phyloP scores from a whole-genome alignment of 192 early-diverging fungal genomes.

The Linnemannia zychae region DNA sequence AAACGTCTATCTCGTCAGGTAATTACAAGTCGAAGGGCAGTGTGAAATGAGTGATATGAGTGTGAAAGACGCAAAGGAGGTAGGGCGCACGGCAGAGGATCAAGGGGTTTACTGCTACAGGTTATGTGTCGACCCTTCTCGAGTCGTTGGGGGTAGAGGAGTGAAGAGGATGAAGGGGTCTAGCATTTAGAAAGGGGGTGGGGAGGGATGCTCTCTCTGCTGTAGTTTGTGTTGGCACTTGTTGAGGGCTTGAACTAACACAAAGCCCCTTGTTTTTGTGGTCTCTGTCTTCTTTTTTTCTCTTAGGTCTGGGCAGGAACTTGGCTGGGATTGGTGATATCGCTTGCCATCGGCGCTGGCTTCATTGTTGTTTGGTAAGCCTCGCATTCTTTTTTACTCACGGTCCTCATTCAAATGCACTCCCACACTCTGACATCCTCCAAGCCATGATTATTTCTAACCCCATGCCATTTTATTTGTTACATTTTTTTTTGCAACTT shows the following conservation, averaged over 20 bases:
- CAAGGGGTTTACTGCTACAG: neutral
- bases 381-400: neutral
- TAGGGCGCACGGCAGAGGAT: neutral
- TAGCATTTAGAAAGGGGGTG: neutral
- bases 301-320: slow-evolving; percentile 85
- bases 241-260: neutral
- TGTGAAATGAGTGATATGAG: neutral
- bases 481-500: neutral
- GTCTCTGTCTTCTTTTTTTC: slow-evolving; percentile 8
- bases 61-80: neutral
- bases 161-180: neutral
- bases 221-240: neutral
- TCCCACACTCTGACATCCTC: too few species aligned
- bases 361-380: slow-evolving; percentile 86
- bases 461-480: neutral
- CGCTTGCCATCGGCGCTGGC: slow-evolving; percentile 76
- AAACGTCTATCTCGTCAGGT: slow-evolving; percentile 47
- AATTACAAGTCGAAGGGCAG: neutral
- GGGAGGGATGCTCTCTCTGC: neutral
- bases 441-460: neutral
- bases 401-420: too few species aligned
- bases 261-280: neutral
- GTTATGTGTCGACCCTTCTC: neutral
- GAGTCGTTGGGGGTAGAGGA: neutral
- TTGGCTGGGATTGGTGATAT: slow-evolving; percentile 71